Conservation (phyloP, 495 filamentous ascomycete genomes). For the Penicillium taxi region DNA sequence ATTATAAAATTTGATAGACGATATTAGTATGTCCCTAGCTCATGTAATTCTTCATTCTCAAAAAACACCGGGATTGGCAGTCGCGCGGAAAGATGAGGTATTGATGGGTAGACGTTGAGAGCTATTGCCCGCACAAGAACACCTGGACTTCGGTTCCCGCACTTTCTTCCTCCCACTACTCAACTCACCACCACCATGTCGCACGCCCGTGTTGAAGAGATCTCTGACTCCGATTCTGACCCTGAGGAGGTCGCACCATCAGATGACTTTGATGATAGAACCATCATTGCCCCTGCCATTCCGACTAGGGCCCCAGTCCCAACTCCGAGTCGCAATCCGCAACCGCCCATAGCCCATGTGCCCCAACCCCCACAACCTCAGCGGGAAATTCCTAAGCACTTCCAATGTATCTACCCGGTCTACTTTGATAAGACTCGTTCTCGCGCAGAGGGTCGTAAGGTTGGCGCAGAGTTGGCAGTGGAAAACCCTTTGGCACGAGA, state of each 20-base stretch:
- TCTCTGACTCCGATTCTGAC: slow-evolving; percentile 74
- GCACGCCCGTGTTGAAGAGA: slow-evolving; percentile 75
- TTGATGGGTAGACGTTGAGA: too few species aligned
- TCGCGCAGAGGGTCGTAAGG: slow-evolving; percentile 71
- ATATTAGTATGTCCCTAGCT: too few species aligned
- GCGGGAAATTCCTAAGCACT: slow-evolving; percentile 59
- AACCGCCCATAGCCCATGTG: slow-evolving; percentile 22
- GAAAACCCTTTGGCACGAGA: slow-evolving; percentile 80
- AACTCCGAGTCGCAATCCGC: slow-evolving; percentile 7
- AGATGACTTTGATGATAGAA: slow-evolving; percentile 47
- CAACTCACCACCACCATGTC: slow-evolving; percentile 51
- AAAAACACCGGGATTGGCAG: too few species aligned
- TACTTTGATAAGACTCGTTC: slow-evolving; percentile 81
- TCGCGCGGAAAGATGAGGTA: too few species aligned
- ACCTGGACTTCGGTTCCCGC: slow-evolving; percentile 6
- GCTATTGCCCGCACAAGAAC: slow-evolving; percentile 13
- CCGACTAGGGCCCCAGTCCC: slow-evolving; percentile 24
- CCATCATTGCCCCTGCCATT: slow-evolving; percentile 33
- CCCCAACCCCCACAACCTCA: slow-evolving; percentile 31
- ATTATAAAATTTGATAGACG: too few species aligned
- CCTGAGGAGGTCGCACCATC: slow-evolving; percentile 68
- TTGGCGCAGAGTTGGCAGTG: slow-evolving; percentile 62
- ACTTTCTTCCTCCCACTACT: slow-evolving; percentile 10
- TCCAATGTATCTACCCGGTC: slow-evolving; percentile 84
- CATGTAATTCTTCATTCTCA: too few species aligned